These are phyloP conservation scores for Taphrina communis DNA, from an alignment of 1,139 yeast species.

Conservation along the genomic window DNA sequence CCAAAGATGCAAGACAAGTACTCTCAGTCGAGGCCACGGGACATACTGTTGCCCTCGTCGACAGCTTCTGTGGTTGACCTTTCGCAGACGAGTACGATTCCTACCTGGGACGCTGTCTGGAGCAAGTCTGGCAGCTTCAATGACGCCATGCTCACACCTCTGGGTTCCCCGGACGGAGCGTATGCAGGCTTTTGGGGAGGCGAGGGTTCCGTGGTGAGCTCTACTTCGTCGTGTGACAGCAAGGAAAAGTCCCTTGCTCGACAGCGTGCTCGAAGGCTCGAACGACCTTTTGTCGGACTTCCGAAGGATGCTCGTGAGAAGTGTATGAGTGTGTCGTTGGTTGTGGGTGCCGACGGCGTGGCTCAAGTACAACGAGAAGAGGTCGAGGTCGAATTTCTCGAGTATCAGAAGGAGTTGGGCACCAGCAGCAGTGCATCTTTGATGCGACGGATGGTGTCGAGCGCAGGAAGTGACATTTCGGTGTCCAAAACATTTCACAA, in stretches of 20 bases:
- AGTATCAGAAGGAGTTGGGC: constrained; percentile 13
- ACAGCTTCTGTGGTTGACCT: background rate
- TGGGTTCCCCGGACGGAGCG: constrained; percentile 1
- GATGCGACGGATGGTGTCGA: constrained; percentile 35
- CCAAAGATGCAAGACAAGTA: background rate
- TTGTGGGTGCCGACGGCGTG: constrained; percentile 29
- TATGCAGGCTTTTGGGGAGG: constrained; percentile 20
- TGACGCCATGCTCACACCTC: constrained; percentile 19
- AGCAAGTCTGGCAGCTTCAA: constrained; percentile 4
- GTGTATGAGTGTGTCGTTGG: constrained; percentile 32
- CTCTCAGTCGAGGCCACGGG: constrained; percentile 2
- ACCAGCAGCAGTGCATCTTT: background rate
- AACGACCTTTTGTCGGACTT: constrained; percentile 14
- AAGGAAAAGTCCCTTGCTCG: background rate
- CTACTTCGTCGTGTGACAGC: constrained; percentile 25
- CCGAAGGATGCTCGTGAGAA: constrained; percentile 13
- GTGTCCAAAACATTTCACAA: constrained; percentile 19
- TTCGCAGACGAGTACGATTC: background rate
- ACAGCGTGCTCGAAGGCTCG: background rate
- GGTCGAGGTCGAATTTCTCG: constrained; percentile 30
- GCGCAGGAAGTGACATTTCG: constrained; percentile 35
- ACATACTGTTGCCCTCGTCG: constrained; percentile 2
- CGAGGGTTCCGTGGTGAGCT: constrained; percentile 25
- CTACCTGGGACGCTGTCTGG: background rate
- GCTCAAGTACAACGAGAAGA: constrained; percentile 27